A percentile compares a stretch with the other conserved stretches of the same genome.
Evolutionary conservation across 805 yeast species (phyloP).

Genomic region (Cyberlindnera xishuangbannaensis): DNA sequence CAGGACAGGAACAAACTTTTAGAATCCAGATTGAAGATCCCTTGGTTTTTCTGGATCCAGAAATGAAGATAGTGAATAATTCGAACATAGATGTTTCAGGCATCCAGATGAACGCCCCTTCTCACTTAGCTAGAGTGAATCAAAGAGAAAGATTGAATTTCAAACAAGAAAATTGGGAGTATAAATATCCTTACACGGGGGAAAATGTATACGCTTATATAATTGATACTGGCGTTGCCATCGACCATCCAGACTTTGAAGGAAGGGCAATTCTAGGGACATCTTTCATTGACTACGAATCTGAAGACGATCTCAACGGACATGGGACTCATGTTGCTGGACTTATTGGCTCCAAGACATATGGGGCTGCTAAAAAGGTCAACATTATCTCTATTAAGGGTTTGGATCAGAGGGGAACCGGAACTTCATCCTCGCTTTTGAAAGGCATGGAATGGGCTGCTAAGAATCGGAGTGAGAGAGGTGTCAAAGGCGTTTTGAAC

Average conservation of each 20-base stretch:
- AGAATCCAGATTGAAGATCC: conserved; percentile 10
- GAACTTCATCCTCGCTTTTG: conserved; percentile 55
- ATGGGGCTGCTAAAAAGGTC: conserved; percentile 77
- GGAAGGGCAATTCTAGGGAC: conserved; percentile 56
- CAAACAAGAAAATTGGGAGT: too few species aligned
- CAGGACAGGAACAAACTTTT: conserved; percentile 1
- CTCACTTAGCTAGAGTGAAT: conserved; percentile 59
- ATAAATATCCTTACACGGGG: conserved; percentile 48
- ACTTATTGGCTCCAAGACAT: conserved; percentile 68
- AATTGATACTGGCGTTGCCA: conserved; percentile 73
- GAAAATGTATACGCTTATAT: conserved; percentile 65
- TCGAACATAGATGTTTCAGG: not conserved
- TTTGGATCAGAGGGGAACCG: conserved; percentile 58
- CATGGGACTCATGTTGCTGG: conserved; percentile 97
- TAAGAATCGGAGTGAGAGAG: conserved; percentile 38
- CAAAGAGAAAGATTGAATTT: conserved; percentile 28
- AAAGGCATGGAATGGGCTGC: conserved; percentile 64
- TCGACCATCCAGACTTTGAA: conserved; percentile 53
- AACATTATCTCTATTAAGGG: conserved; percentile 67
- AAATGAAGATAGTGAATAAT: too few species aligned
- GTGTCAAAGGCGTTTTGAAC: conserved; percentile 59
- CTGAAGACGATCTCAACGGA: conserved; percentile 63
- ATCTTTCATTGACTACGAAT: conserved; percentile 49
- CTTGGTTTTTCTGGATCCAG: not conserved
- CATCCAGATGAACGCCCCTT: conserved; percentile 42